Evolutionary conservation across 306 rosid genomes (phyloP), one percentile per base, ranked within the genome.

Genomic region (Castanopsis chinensis): DNA sequence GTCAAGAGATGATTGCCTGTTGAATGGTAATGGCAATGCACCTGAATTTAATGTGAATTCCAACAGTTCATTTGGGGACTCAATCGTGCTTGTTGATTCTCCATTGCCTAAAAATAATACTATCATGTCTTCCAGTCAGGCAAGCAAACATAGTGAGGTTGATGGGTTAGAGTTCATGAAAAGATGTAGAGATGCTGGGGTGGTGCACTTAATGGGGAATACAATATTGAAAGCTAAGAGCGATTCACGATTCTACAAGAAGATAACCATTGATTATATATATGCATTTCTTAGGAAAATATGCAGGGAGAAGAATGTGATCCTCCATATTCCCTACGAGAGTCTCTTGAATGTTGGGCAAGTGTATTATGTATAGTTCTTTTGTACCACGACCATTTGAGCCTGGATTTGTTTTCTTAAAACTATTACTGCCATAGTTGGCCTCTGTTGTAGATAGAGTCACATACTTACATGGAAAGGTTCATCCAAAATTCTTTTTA

Each of bases 271-370:
- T 37, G 97, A 95, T 88, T 95, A 91, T 75, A 15, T 93, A 23
- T 91, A 92, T 85, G 95, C 98, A 23, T 91, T 92, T 79, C 98
- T 96, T 72, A 90, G 96, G 89, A 93, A 93, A 86, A 75, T 96
- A 17, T 93, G 99, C 93, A 89, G 99, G 88, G 97, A 93, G 81
- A 77, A 91, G 35, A 96, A 97, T 89, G 96, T 83, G 63, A 95
- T 95, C 82, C 91, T 96, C 93, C 91, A 93, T 88, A 82, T 96
- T 63, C 99, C 99, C 79, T 98, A 96, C 83, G 99, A 93, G 94
- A 90, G 94, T 82, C 89, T 96, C 52, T 83, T 96, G 80, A 93
- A 96, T 77, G 99, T 96, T 76, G 99, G 98, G 13, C 98, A 93
- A 73, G 79, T 93, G 82, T 90, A 90, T 79, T 96, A 88, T 77